Percentiles rank a stretch among this genome's conserved stretches.
Conservation (phyloP, 345 rosid genomes). For the Theobroma cacao region DNA sequence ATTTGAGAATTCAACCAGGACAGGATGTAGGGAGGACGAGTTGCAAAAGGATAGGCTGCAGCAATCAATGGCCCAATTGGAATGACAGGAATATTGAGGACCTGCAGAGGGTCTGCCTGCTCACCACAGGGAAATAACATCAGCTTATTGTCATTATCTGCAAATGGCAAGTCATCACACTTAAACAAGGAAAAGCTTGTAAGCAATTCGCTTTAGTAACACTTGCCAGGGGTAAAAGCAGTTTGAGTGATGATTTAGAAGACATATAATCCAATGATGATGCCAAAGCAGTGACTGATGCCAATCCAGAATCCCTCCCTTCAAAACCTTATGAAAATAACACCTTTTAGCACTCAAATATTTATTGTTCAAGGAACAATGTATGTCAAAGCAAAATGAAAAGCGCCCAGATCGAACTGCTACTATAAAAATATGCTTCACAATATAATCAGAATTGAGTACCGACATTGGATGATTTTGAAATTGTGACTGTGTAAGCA, state of each 20-base stretch:
- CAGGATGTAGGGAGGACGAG: slow-evolving; percentile 60
- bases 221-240: slow-evolving; percentile 79
- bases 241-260: slow-evolving; percentile 63
- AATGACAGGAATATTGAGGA: slow-evolving; percentile 55
- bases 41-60: slow-evolving; percentile 57
- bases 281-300: slow-evolving; percentile 61
- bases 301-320: slow-evolving; percentile 66
- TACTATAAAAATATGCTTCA: not conserved
- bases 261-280: slow-evolving; percentile 77
- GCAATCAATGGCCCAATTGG: slow-evolving; percentile 64
- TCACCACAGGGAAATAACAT: slow-evolving; percentile 11
- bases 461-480: not conserved
- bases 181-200: not conserved
- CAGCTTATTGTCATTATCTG: slow-evolving; percentile 3
- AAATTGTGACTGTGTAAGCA: not conserved
- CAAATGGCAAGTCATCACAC: not conserved
- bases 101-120: slow-evolving; percentile 68
- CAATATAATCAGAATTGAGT: not conserved
- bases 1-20: slow-evolving; percentile 62
- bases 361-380: not conserved
- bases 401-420: not conserved
- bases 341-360: slow-evolving; percentile 12
- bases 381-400: not conserved
- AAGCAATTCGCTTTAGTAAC: slow-evolving; percentile 7
- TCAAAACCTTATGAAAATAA: slow-evolving; percentile 40